Evolutionary conservation across 805 yeast genomes (phyloP), one percentile per base, ranked within the genome.

Genomic region (Candida nemodendra): DNA sequence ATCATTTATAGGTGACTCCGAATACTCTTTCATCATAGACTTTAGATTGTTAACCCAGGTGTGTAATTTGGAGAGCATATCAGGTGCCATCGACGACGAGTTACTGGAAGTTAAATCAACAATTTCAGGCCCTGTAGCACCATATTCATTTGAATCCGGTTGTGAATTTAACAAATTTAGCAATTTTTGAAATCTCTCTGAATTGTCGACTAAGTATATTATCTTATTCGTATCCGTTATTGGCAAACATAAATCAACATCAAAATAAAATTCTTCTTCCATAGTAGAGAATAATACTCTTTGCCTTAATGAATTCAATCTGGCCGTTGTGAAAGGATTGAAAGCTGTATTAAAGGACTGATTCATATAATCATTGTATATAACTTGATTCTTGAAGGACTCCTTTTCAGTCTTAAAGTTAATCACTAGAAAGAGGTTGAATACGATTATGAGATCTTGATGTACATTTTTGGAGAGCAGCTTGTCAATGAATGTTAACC

Each of bases 381-480:
- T 21, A 9, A 38, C 13, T 17, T 27, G 18, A 12, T 15, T 15
- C 5, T 29, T 31, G 7, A 27, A 9, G 9, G 21, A 13, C 7
- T 12, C n/a, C 12, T 18, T 12, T 6, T 28, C 27, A 2, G 27
- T 5, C n/a, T 27, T 40, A 26, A 31, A 30, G 26, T 48, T 44
- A 19, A 48, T 30, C 1, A 44, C 28, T n/a, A 42, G 14, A 5
- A 55, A 32, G 19, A 57, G 27, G 27, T 48, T 39, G 14, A 57
- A 30, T 19, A 47, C 51, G n/a, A 47, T 46, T 5, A 30, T 35
- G 15, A 57, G 41, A 31, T 57, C 62, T 4, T 32, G 23, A 34
- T 50, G 46, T 16, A 44, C 19, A 7, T n/a, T 25, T 14, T 32
- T 26, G n/a, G 16, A 34, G 6, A 32, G 28, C 18, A 39, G 32